Percentiles rank a stretch among this genome's conserved stretches.
Evolutionary conservation across 2,329 filamentous ascomycete genomes (phyloP).

Genomic region (Ophiognomonia clavigignenti-juglandacearum): DNA sequence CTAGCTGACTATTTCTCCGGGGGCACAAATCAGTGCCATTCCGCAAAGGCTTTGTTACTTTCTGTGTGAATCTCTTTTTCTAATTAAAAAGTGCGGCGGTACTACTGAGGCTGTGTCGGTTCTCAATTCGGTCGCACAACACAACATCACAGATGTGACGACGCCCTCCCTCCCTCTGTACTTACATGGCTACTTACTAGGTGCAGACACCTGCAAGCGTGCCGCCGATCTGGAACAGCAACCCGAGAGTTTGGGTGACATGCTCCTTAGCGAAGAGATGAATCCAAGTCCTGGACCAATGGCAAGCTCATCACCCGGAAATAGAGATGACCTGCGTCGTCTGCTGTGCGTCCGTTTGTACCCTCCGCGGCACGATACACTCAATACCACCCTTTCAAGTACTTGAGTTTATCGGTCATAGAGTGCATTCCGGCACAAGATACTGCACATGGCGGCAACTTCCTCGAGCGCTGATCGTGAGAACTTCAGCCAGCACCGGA

Average conservation of each 20-base stretch:
- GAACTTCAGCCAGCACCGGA: background rate
- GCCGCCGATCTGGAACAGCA: slow-evolving; percentile 16
- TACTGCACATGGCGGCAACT: background rate
- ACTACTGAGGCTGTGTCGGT: slow-evolving; percentile 10
- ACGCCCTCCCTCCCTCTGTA: background rate
- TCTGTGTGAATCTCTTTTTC: background rate
- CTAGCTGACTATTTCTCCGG: background rate
- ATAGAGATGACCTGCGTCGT: slow-evolving; percentile 10
- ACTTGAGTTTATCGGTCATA: too few species aligned
- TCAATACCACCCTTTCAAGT: too few species aligned
- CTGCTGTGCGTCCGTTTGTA: slow-evolving; percentile 9
- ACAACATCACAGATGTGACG: too few species aligned
- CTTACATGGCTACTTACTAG: slow-evolving; percentile 2
- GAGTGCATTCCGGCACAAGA: too few species aligned
- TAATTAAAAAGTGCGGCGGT: background rate
- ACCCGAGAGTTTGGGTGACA: slow-evolving; percentile 16
- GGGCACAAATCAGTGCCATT: background rate
- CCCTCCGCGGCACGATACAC: too few species aligned
- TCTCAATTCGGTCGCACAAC: slow-evolving; percentile 8
- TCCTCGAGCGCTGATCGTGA: slow-evolving; percentile 4
- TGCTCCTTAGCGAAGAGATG: slow-evolving; percentile 10
- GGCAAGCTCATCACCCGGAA: slow-evolving; percentile 11
- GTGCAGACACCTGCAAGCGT: slow-evolving; percentile 13
- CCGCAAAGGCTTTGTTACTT: background rate
- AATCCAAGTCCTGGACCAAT: slow-evolving; percentile 4